Evolutionary conservation across 257 asterid species (phyloP).

Genomic region (Jacaranda mimosifolia): DNA sequence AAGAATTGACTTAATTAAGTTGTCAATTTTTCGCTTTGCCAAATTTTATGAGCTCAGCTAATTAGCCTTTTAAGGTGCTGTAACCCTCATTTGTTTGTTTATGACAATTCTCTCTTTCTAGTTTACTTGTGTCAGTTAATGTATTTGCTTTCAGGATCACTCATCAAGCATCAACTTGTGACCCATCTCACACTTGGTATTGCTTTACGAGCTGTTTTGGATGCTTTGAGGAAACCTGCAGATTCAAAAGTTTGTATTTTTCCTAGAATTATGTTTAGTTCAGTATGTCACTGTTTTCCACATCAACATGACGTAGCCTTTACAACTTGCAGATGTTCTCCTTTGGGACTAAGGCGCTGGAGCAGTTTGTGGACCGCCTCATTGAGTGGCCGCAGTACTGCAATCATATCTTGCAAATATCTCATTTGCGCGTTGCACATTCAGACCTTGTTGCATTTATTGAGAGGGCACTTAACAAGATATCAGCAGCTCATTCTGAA

Average conservation of each 20-base stretch:
- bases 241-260: slow-evolving; percentile 78
- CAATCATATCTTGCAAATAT: slow-evolving; percentile 93
- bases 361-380: slow-evolving; percentile 93
- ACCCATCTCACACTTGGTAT: slow-evolving; percentile 90
- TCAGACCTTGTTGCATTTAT: slow-evolving; percentile 72
- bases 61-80: slow-evolving; percentile 14
- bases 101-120: background rate
- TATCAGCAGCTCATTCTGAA: slow-evolving; percentile 76
- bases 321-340: slow-evolving; percentile 77
- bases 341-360: slow-evolving; percentile 92
- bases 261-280: background rate
- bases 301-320: slow-evolving; percentile 32
- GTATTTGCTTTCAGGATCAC: slow-evolving; percentile 69
- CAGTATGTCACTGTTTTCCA: slow-evolving; percentile 16
- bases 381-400: slow-evolving; percentile 99
- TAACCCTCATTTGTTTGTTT: slow-evolving; percentile 22
- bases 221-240: slow-evolving; percentile 91
- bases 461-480: slow-evolving; percentile 75
- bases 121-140: slow-evolving; percentile 18
- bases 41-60: slow-evolving; percentile 1
- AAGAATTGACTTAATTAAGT: background rate
- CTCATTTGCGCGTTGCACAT: slow-evolving; percentile 86
- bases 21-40: slow-evolving; percentile 17
- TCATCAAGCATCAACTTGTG: slow-evolving; percentile 95
- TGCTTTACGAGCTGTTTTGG: slow-evolving; percentile 93